Conservation (phyloP, 805 yeast genomes). For the Barnettozyma populi region DNA sequence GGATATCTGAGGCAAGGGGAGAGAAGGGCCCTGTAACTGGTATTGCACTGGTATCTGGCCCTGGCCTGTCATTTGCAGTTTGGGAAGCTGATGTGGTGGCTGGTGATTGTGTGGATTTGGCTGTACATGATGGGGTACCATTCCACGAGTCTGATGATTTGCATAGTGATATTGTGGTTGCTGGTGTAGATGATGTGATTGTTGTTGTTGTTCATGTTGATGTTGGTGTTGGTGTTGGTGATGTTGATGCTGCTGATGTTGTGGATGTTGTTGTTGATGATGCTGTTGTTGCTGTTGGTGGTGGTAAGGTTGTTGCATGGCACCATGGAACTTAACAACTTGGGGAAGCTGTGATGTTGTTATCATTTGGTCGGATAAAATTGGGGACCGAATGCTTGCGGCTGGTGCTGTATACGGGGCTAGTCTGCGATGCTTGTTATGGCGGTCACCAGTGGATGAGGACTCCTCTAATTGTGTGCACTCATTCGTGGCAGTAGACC, state of each 20-base stretch:
- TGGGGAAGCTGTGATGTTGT: neutral
- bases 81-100: neutral
- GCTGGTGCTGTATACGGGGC: neutral
- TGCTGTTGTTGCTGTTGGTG: neutral
- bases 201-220: constrained; percentile 24
- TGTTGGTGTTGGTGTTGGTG: constrained; percentile 33
- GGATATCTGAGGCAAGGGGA: neutral
- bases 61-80: neutral
- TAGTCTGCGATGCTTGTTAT: neutral
- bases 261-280: neutral
- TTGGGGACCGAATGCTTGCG: neutral
- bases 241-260: neutral
- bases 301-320: neutral
- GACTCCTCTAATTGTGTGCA: neutral
- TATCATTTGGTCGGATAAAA: neutral
- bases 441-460: neutral
- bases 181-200: constrained; percentile 27
- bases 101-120: neutral
- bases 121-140: neutral
- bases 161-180: neutral
- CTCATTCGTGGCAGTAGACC: constrained; percentile 13
- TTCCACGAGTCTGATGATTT: neutral
- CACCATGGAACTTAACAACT: too few species aligned
- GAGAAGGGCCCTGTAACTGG: neutral
- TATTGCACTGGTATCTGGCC: neutral